Evolutionary conservation across 1,284 basidiomycete species (phyloP), one percentile per base, ranked within the genome.

Genomic region (Pholiota adiposa): DNA sequence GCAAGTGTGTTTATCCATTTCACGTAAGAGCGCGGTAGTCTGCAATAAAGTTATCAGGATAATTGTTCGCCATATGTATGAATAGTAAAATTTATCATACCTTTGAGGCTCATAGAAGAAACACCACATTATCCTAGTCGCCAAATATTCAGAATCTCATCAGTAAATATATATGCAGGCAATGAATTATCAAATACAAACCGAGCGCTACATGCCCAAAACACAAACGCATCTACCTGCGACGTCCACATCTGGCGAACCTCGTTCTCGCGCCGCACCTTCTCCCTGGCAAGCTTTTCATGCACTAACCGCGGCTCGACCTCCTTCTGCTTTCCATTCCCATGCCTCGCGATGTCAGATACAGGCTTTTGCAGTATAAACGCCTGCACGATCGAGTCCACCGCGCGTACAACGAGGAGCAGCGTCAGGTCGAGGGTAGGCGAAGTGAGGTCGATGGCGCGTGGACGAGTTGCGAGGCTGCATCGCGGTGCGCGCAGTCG

Each of bases 71-170:
- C 23, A 41, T n/a, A 33, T 29, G n/a, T 21, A n/a, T 48, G n/a
- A n/a, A 34, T n/a, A 41, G 29, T 25, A 40, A 49, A 12, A 33
- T n/a, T n/a, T n/a, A n/a, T n/a, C 56, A 21, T 64, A 90, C 89
- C 86, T 84, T 64, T 84, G 76, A 4, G 89, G 88, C 65, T 85
- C 77, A 67, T 92, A 92, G 70, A 90, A 87, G 72, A 89, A 92
- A 68, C 89, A 92, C 90, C 89, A 92, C 89, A 92, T 92, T 54
- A 92, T 91, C 67, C 90, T 91, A 64, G 58, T n/a, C n/a, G n/a
- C n/a, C n/a, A 23, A 23, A 51, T 27, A 36, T 27, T 50, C 46
- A 44, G 50, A 29, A 29, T 34, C 18, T 38, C 14, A 38, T 38
- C 16, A 16, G 7, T 14, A n/a, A 7, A 43, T 29, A 46, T 16